phyloP scores from a whole-genome alignment of 768 basidiomycete species.

The Suillus placidus region DNA sequence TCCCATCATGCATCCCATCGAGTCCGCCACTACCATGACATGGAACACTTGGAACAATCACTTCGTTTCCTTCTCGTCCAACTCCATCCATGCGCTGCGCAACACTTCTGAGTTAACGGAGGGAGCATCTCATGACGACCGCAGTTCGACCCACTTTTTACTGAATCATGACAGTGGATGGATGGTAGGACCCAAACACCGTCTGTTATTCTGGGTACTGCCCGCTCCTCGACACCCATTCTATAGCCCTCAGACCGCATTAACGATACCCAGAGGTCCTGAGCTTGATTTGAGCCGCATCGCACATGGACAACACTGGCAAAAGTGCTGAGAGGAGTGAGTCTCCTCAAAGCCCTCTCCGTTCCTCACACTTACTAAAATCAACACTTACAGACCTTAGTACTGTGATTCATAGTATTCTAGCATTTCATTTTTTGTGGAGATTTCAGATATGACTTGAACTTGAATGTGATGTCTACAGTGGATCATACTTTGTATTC shows the following conservation, averaged over 20 bases:
- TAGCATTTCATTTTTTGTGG: too few species aligned
- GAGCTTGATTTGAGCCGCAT: conserved; percentile 7
- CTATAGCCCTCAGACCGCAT: neutral
- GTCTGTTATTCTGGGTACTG: conserved; percentile 4
- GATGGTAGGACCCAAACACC: neutral
- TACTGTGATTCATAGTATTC: too few species aligned
- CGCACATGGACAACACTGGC: conserved; percentile 6
- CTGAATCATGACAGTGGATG: neutral
- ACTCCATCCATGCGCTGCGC: neutral
- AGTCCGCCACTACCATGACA: too few species aligned
- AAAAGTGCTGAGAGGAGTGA: neutral
- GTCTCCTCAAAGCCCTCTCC: neutral
- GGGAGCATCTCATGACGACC: neutral
- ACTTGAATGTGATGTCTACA: too few species aligned
- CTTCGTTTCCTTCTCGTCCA: conserved; percentile 3
- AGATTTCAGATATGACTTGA: too few species aligned
- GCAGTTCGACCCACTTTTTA: neutral
- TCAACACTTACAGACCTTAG: neutral
- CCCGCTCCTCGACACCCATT: conserved; percentile 2
- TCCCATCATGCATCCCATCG: too few species aligned
- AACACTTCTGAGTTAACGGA: neutral
- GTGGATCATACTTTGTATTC: too few species aligned
- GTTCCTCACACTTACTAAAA: neutral
- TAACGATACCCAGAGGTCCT: neutral
- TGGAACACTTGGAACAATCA: neutral